These are phyloP conservation scores for Agrocybe praecox DNA, from an alignment of 768 basidiomycete genomes.

Conservation along the genomic window DNA sequence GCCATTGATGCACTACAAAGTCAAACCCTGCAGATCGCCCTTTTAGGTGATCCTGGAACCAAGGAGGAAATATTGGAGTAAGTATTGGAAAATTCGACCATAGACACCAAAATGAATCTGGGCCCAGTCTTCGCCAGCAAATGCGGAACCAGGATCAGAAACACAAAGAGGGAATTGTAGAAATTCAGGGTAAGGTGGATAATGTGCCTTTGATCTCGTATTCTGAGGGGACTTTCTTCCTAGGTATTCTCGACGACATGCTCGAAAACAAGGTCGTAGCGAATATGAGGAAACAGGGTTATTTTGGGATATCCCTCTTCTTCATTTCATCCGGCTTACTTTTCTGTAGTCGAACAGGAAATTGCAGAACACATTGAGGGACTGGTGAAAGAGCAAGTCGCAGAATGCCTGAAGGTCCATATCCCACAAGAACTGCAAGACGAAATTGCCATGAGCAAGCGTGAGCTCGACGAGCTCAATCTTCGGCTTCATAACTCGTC, in stretches of 20 bases:
- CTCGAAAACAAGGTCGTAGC: slow-evolving; percentile 45
- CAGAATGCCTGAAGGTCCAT: slow-evolving; percentile 43
- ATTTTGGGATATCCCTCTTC: neutral
- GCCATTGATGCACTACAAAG: slow-evolving; percentile 46
- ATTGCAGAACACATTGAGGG: slow-evolving; percentile 50
- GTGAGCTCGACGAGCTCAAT: slow-evolving; percentile 47
- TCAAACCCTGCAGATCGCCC: slow-evolving; percentile 45
- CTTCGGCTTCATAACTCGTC: slow-evolving; percentile 59
- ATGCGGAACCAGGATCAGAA: slow-evolving; percentile 44
- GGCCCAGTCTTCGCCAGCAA: slow-evolving; percentile 43
- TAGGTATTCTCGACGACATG: slow-evolving; percentile 50
- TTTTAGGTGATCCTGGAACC: slow-evolving; percentile 39
- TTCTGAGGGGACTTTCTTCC: neutral
- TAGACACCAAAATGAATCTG: neutral
- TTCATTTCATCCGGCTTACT: slow-evolving; percentile 1
- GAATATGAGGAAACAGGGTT: slow-evolving; percentile 48
- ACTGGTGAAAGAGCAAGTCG: slow-evolving; percentile 53
- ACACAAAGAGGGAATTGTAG: slow-evolving; percentile 45
- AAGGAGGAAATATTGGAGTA: slow-evolving; percentile 44
- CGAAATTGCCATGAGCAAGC: slow-evolving; percentile 45
- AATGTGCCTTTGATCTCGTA: neutral
- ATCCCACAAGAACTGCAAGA: slow-evolving; percentile 52
- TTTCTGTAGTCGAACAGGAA: slow-evolving; percentile 45
- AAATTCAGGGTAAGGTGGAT: slow-evolving; percentile 46
- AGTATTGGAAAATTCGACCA: slow-evolving; percentile 15